Evolutionary conservation across 1,139 yeast species (phyloP), one percentile per base, ranked within the genome.

Genomic region (Yamadazyma aaseri): DNA sequence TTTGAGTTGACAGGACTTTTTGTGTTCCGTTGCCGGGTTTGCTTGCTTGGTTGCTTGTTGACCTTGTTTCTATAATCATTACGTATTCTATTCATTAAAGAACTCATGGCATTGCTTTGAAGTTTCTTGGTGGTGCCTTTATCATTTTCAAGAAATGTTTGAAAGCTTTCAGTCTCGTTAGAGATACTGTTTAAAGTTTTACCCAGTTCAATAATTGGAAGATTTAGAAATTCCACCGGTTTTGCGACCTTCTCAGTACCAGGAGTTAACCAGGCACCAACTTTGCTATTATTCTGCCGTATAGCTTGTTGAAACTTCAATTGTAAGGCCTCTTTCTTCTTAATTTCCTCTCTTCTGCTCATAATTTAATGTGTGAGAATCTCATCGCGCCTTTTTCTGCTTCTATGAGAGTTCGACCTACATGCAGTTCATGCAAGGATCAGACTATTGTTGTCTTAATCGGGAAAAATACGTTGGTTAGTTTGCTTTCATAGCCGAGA

Each of bases 191-290:
- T 42, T 12, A 44, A 16, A 61, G 55, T 26, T 49, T 55, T 29
- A 0, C 81, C 82, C 37, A 52, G 64, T 11, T 70, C 62, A 1
- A 76, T 60, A 4, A 75, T 66, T 2, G 77, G 76, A 33, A 73
- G 50, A 23, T 63, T 53, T 26, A 66, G 50, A 43, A 71, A 72
- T 11, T 50, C 36, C 9, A 37, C 31, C 12, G 35, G 39, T 28
- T 46, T 29, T 23, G 36, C 33, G 17, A 34, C 24, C 8, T 24
- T 24, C 6, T 26, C 26, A 20, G 41, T 10, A 21, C 18, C 17
- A 6, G 58, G 60, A 22, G 45, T 49, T 11, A 76, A 56, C 81
- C 81, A 76, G 20, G 63, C 58, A 28, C 54, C 35, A 0, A 71
- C 71, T 26, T 54, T 61, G 13, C 55, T 45, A 39, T 65, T 65